Evolutionary conservation across 2,329 filamentous ascomycete genomes (phyloP).

Genomic region (Paecilomyces formosus): DNA sequence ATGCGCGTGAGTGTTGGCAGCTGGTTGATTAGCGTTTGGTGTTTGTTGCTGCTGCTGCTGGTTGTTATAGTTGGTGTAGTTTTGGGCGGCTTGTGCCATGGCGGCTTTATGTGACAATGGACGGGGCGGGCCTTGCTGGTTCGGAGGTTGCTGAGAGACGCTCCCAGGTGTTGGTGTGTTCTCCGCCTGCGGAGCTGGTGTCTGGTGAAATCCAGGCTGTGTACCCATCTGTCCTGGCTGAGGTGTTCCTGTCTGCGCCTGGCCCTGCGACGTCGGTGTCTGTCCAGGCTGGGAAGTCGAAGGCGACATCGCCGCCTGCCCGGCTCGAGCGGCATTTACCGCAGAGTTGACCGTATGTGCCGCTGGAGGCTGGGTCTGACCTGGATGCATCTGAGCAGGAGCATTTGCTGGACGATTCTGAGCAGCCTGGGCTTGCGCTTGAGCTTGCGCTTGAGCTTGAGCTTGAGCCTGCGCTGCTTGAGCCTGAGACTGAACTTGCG

Average conservation of each 20-base stretch:
- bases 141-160: conserved; percentile 19
- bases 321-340: conserved; percentile 36
- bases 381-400: conserved; percentile 21
- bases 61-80: conserved; percentile 28
- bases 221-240: conserved; percentile 8
- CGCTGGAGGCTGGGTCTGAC: conserved; percentile 28
- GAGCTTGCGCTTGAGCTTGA: neutral
- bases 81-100: conserved; percentile 37
- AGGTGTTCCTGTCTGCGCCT: conserved; percentile 16
- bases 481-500: neutral
- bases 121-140: conserved; percentile 30
- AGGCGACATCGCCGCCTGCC: conserved; percentile 29
- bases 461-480: conserved; percentile 3
- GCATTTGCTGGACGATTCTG: conserved; percentile 14
- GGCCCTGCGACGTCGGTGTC: conserved; percentile 19
- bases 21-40: conserved; percentile 18
- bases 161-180: conserved; percentile 24
- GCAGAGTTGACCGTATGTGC: conserved; percentile 43
- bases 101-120: conserved; percentile 40
- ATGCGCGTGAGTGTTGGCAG: conserved; percentile 30
- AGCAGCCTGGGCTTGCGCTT: neutral
- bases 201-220: conserved; percentile 7
- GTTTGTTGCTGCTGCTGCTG: conserved; percentile 18
- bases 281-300: conserved; percentile 26
- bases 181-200: conserved; percentile 18